phyloP scores from a whole-genome alignment of 2,329 filamentous ascomycete genomes.

The Ceratocystis papillata region DNA sequence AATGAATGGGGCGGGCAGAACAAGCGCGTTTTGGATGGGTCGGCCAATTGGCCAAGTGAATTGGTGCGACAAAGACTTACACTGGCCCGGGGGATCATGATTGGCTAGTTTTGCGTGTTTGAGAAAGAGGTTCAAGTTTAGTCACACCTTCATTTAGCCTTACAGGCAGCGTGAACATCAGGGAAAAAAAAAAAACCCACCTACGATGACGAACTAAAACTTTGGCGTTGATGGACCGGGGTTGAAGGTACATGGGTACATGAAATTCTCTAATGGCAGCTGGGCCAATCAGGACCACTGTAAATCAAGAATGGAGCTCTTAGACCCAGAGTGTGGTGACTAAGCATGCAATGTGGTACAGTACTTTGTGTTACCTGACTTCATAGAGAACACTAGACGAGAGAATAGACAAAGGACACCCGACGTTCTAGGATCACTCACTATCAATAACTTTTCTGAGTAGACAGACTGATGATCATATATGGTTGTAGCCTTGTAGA shows the following conservation, averaged over 20 bases:
- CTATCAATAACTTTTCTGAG: too few relatives aligned
- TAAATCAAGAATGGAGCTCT: not conserved
- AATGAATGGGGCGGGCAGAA: not conserved
- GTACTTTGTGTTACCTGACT: too few relatives aligned
- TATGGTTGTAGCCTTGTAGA: too few relatives aligned
- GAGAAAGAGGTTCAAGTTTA: not conserved
- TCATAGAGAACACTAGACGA: too few relatives aligned
- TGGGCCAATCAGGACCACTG: not conserved
- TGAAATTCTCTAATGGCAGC: not conserved
- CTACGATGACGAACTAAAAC: slow-evolving; percentile 12
- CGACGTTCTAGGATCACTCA: too few relatives aligned
- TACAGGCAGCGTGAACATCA: not conserved
- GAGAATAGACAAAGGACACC: too few relatives aligned
- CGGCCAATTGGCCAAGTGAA: not conserved
- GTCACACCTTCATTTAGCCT: not conserved
- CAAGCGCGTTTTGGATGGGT: not conserved
- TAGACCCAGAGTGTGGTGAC: not conserved
- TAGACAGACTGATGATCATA: too few relatives aligned
- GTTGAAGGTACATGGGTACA: not conserved
- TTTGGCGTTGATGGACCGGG: not conserved
- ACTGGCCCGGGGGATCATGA: slow-evolving; percentile 23
- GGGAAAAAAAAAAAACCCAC: not conserved
- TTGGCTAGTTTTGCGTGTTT: not conserved
- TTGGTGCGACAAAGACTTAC: slow-evolving; percentile 15
- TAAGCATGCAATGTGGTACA: not conserved